Evolutionary conservation across 2,329 filamentous ascomycete species (phyloP).

Genomic region (Trichophyton simii): DNA sequence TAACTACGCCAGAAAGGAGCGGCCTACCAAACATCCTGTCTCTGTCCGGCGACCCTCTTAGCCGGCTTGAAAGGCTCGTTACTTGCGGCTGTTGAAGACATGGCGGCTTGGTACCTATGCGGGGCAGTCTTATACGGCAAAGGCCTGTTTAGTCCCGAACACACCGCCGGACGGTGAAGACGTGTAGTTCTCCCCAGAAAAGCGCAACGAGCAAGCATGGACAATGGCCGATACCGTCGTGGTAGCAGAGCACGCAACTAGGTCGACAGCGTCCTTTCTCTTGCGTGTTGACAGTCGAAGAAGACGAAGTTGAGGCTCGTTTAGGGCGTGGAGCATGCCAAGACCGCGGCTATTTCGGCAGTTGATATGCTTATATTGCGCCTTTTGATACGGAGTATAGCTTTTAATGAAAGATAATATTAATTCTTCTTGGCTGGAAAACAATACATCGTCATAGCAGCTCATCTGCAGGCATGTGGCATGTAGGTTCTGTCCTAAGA

Average conservation of each 20-base stretch:
- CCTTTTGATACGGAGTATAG: too few species aligned
- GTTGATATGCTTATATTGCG: too few species aligned
- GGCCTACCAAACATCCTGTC: conserved; percentile 39
- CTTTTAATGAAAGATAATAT: too few species aligned
- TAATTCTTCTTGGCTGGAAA: too few species aligned
- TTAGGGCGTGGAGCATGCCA: background rate
- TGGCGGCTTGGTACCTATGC: conserved; percentile 13
- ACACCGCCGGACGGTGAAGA: background rate
- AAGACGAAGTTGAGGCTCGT: background rate
- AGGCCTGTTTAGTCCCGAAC: background rate
- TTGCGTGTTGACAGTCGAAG: background rate
- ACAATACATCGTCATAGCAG: too few species aligned
- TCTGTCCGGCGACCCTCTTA: conserved; percentile 37
- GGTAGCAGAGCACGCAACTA: background rate
- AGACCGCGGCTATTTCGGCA: background rate
- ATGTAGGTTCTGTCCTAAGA: too few species aligned
- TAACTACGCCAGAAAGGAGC: background rate
- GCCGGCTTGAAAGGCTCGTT: conserved; percentile 36
- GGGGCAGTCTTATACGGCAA: background rate
- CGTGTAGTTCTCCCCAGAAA: background rate
- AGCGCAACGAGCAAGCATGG: background rate
- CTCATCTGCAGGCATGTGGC: too few species aligned
- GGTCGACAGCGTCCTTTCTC: background rate
- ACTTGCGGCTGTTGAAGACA: conserved; percentile 28
- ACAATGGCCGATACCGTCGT: background rate